Percentiles rank a stretch among this genome's conserved stretches.
These are phyloP conservation scores for Claviceps capensis DNA, from an alignment of 2,329 filamentous ascomycete genomes.

Conservation along the genomic window DNA sequence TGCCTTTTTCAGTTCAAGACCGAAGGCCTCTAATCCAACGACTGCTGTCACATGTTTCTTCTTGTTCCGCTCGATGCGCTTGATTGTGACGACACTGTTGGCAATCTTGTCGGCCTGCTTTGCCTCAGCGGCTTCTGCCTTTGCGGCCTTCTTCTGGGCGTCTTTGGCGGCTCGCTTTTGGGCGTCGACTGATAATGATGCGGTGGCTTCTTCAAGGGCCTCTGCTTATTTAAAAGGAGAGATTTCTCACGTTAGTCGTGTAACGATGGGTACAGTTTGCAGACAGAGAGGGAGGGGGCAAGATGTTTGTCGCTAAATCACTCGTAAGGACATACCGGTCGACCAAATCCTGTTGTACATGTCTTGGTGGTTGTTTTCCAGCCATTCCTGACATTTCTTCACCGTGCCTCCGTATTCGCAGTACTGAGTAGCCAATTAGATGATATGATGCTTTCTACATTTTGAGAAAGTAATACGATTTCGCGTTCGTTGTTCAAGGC, in stretches of 20 bases:
- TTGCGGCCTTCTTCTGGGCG: conserved; percentile 90
- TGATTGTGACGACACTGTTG: conserved; percentile 73
- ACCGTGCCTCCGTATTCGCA: conserved; percentile 96
- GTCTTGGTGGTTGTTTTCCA: conserved; percentile 57
- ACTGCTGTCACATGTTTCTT: conserved; percentile 92
- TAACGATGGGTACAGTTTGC: background rate
- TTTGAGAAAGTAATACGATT: background rate
- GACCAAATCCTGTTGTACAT: conserved; percentile 78
- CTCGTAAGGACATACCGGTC: conserved; percentile 45
- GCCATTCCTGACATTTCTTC: conserved; percentile 96
- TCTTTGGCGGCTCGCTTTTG: conserved; percentile 94
- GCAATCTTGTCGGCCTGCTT: conserved; percentile 74
- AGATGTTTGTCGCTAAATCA: background rate
- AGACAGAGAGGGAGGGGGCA: background rate
- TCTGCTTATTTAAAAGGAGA: conserved; percentile 31
- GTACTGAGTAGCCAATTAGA: conserved; percentile 45
- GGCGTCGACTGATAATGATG: conserved; percentile 75
- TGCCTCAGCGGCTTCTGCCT: conserved; percentile 75
- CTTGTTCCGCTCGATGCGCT: conserved; percentile 96
- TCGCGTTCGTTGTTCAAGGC: background rate
- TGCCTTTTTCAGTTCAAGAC: conserved; percentile 81
- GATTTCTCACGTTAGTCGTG: background rate
- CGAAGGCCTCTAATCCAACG: conserved; percentile 80
- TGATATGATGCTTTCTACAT: background rate
- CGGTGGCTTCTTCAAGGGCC: conserved; percentile 70